These are phyloP conservation scores for Ceratocystis eucalypticola DNA, from an alignment of 2,329 filamentous ascomycete genomes.

Conservation along the genomic window DNA sequence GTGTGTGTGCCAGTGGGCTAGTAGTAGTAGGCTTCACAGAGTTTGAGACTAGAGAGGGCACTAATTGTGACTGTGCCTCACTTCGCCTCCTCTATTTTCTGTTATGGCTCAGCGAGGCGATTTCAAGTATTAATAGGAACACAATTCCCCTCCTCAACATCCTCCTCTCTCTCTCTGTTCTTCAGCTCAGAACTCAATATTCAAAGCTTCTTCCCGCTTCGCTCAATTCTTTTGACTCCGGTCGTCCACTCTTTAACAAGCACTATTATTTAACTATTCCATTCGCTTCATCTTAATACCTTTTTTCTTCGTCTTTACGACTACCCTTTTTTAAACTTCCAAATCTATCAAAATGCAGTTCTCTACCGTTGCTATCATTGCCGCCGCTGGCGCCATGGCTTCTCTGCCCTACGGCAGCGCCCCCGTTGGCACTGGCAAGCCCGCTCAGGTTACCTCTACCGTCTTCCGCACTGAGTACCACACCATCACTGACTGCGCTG, in stretches of 20 bases:
- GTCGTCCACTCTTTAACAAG: conserved; percentile 43
- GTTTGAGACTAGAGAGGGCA: not conserved
- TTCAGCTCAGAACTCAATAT: conserved; percentile 34
- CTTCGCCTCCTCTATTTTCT: conserved; percentile 5
- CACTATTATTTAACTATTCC: conserved; percentile 27
- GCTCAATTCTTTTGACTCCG: conserved; percentile 35
- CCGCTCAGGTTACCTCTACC: conserved; percentile 32
- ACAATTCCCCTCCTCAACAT: conserved; percentile 9
- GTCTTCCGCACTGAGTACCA: conserved; percentile 45
- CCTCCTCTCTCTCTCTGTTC: conserved; percentile 25
- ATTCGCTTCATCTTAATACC: conserved; percentile 22
- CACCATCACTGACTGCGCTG: conserved; percentile 49
- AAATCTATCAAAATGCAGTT: conserved; percentile 40
- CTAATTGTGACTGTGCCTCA: conserved; percentile 4
- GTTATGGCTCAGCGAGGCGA: not conserved
- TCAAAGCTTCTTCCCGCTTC: conserved; percentile 28
- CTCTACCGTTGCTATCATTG: conserved; percentile 36
- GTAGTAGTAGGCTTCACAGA: not conserved
- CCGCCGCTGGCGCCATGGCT: conserved; percentile 37
- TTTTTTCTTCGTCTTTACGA: conserved; percentile 23
- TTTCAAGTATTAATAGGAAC: conserved; percentile 15
- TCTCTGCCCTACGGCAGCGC: conserved; percentile 22
- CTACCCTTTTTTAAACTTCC: conserved; percentile 22
- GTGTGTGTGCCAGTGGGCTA: not conserved
- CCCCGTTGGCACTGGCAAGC: conserved; percentile 28